Evolutionary conservation across 306 rosid species (phyloP).

Genomic region (Quillaja saponaria): DNA sequence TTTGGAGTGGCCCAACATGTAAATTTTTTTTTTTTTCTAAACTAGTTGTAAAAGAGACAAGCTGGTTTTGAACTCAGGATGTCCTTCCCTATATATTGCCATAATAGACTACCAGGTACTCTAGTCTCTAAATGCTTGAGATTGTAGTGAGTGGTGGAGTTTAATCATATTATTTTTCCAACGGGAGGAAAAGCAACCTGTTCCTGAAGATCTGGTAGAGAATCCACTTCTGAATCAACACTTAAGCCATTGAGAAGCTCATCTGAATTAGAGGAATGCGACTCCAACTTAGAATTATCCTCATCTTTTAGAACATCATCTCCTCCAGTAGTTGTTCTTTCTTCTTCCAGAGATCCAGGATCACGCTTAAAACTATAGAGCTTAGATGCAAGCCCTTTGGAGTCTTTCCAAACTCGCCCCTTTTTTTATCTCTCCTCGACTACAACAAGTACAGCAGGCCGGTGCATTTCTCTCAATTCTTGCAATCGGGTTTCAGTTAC

Average conservation of each 20-base stretch:
- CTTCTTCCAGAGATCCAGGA: slow-evolving; percentile 52
- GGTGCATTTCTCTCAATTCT: slow-evolving; percentile 76
- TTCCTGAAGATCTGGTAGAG: slow-evolving; percentile 79
- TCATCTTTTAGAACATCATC: slow-evolving; percentile 36
- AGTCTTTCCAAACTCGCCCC: slow-evolving; percentile 74
- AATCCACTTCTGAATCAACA: slow-evolving; percentile 59
- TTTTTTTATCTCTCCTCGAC: slow-evolving; percentile 69
- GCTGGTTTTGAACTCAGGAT: too few species aligned
- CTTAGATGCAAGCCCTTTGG: slow-evolving; percentile 87
- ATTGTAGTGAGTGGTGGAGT: too few species aligned
- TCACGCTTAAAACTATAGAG: slow-evolving; percentile 86
- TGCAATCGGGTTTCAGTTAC: slow-evolving; percentile 74
- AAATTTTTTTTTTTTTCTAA: too few species aligned
- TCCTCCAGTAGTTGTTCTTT: slow-evolving; percentile 37
- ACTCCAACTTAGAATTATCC: slow-evolving; percentile 32
- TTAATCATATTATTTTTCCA: too few species aligned
- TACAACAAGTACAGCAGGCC: slow-evolving; percentile 64
- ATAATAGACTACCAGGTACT: too few species aligned
- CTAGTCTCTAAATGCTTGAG: too few species aligned
- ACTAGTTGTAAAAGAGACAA: too few species aligned
- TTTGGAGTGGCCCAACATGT: too few species aligned
- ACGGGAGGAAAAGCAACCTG: slow-evolving; percentile 59
- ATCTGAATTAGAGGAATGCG: slow-evolving; percentile 49
- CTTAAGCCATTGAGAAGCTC: slow-evolving; percentile 59
- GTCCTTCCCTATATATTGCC: too few species aligned